phyloP scores from a whole-genome alignment of 768 basidiomycete genomes.

The Boletellus sp. region DNA sequence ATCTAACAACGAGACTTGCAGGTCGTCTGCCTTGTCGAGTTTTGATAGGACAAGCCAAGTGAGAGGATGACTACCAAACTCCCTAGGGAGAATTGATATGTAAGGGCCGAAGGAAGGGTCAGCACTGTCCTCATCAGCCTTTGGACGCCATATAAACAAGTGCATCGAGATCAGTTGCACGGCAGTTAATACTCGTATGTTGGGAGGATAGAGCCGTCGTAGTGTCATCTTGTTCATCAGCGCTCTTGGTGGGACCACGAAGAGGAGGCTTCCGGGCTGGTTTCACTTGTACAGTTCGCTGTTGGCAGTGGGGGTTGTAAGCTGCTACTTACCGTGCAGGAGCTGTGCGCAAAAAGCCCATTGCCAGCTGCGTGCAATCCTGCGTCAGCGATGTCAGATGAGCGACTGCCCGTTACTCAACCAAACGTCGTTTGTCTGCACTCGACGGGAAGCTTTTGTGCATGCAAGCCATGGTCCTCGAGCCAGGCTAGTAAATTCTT shows the following conservation, averaged over 20 bases:
- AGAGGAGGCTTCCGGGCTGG: slow-evolving; percentile 54
- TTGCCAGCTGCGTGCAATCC: slow-evolving; percentile 46
- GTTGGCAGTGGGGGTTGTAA: not conserved
- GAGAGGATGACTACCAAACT: slow-evolving; percentile 81
- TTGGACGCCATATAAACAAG: slow-evolving; percentile 63
- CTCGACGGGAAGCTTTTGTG: slow-evolving; percentile 44
- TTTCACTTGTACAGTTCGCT: slow-evolving; percentile 9
- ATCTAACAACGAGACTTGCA: slow-evolving; percentile 35
- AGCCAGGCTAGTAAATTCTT: slow-evolving; percentile 52
- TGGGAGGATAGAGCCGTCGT: slow-evolving; percentile 49
- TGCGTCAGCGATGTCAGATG: slow-evolving; percentile 4
- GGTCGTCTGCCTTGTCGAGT: slow-evolving; percentile 6
- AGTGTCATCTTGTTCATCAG: slow-evolving; percentile 76
- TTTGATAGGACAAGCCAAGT: slow-evolving; percentile 54
- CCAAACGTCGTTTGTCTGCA: slow-evolving; percentile 49
- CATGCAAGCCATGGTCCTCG: slow-evolving; percentile 43
- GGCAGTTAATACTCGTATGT: slow-evolving; percentile 44
- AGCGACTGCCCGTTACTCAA: slow-evolving; percentile 29
- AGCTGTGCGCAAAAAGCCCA: slow-evolving; percentile 58
- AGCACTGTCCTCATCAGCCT: slow-evolving; percentile 35
- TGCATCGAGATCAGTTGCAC: slow-evolving; percentile 80
- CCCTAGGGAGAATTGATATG: slow-evolving; percentile 68
- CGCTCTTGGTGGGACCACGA: slow-evolving; percentile 65
- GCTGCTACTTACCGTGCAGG: slow-evolving; percentile 38
- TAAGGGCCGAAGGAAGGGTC: slow-evolving; percentile 71